Base-by-base conservation (phyloP, 2,329 filamentous ascomycete genomes). In the Arachnopeziza araneosa region DNA sequence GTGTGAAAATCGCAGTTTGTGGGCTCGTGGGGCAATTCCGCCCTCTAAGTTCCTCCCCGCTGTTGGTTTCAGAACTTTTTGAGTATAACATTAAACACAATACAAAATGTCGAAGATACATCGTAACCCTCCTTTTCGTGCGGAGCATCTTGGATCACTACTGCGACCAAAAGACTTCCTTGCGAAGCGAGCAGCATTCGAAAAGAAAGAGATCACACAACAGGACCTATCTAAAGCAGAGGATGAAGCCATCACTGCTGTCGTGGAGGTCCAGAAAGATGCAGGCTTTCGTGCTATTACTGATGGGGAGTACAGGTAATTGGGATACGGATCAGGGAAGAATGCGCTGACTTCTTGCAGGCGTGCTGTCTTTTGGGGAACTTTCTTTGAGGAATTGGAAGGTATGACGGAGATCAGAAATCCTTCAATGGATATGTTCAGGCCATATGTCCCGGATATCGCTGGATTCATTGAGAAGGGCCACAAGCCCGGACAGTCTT, bases 61-160 rank as follows among this genome's bases (percentile, higher is more conserved):
- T 17, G 36, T 19, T 19, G 4, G 17, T 12, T 44, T 44, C 36
- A 7, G 36, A 17, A 14, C 17, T 19, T 44, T 14, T 44, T 4
- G 17, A 4, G 2, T 19, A 44, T 44, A 44, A 19, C 36, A 44
- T 19, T 8, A 17, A 14, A 44, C 36, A 17, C 36, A 44, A 54
- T 56, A 26, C 52, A 59, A 58, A 50, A 64, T 63, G 64, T 26
- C 59, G 23, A 55, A 49, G 17, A 22, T 44, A 7, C 64, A 68
- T 54, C 64, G 59, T 22, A 66, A 60, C 22, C 67, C 67, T 49
- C 84, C 84, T 52, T 87, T 86, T 76, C 78, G 84, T 66, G 85
- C 84, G 57, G 85, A 87, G 75, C 85, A 87, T 68, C 75, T 86
- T 55, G 85, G 85, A 56, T 86, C 83, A n/a, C 75, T 88, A 48